phyloP scores from a whole-genome alignment of 139 green algal species.

The Dunaliella primolecta region DNA sequence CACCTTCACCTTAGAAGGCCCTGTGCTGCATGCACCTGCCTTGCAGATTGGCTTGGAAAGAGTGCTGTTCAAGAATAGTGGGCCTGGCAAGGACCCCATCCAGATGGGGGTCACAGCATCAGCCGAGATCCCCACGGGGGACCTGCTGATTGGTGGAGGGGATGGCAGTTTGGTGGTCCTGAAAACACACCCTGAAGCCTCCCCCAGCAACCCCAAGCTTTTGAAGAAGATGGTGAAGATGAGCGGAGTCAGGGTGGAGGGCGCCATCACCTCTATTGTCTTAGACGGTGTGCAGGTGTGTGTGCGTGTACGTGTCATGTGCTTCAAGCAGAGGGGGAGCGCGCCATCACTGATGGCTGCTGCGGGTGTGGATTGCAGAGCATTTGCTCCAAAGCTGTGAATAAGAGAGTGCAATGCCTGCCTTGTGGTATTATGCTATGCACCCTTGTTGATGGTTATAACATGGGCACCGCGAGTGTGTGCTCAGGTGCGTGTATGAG shows the following conservation, averaged over 20 bases:
- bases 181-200: slow-evolving; percentile 31
- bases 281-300: slow-evolving; percentile 37
- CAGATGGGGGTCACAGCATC: slow-evolving; percentile 46
- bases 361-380: too few relatives aligned
- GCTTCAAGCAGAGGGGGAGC: too few relatives aligned
- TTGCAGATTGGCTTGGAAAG: slow-evolving; percentile 58
- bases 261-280: slow-evolving; percentile 57
- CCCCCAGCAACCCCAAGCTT: slow-evolving; percentile 45
- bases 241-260: slow-evolving; percentile 42
- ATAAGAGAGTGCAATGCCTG: too few relatives aligned
- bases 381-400: too few relatives aligned
- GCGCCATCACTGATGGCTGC: too few relatives aligned
- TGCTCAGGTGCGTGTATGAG: too few relatives aligned
- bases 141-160: slow-evolving; percentile 60
- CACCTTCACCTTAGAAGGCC: too few relatives aligned
- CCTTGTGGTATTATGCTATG: too few relatives aligned
- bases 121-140: slow-evolving; percentile 37
- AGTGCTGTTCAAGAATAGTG: slow-evolving; percentile 65
- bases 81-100: slow-evolving; percentile 56
- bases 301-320: too few relatives aligned
- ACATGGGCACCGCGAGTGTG: too few relatives aligned
- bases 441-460: too few relatives aligned
- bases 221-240: slow-evolving; percentile 53
- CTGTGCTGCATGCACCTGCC: too few relatives aligned
- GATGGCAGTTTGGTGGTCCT: slow-evolving; percentile 49